Conservation (phyloP, 345 rosid species). For the Lepidium africanum region DNA sequence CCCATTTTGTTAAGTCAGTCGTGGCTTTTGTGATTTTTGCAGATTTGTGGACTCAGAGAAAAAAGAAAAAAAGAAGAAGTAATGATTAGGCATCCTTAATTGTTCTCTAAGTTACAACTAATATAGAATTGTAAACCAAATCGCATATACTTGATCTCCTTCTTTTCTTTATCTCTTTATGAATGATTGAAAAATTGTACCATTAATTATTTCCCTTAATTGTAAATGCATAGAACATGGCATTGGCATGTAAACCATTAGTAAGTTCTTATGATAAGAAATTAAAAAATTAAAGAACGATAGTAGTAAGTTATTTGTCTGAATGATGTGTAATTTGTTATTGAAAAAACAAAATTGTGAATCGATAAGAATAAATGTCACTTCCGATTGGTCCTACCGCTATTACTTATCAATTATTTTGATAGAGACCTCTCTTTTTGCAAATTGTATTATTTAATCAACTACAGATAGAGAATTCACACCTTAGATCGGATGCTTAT, state of each 20-base stretch:
- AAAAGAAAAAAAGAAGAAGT: not conserved
- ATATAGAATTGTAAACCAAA: not conserved
- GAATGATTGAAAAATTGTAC: too few species aligned
- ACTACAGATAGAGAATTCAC: not conserved
- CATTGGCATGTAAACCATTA: too few species aligned
- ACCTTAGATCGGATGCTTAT: not conserved
- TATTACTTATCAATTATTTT: not conserved
- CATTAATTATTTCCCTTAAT: too few species aligned
- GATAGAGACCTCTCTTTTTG: not conserved
- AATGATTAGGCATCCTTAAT: constrained; percentile 5
- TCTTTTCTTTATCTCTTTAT: too few species aligned
- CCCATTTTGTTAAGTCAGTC: not conserved
- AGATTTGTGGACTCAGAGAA: not conserved
- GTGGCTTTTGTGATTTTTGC: not conserved
- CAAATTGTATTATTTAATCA: not conserved
- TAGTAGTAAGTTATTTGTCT: too few species aligned
- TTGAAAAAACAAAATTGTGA: not conserved
- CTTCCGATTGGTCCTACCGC: not conserved
- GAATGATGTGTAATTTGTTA: too few species aligned
- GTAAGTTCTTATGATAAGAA: too few species aligned
- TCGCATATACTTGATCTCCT: not conserved
- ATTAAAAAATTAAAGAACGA: too few species aligned
- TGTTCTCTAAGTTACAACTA: not conserved
- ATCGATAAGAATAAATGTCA: not conserved
- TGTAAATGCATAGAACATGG: not conserved